Base-by-base conservation (phyloP, 1,284 basidiomycete species). In the Moesziomyces sp. region DNA sequence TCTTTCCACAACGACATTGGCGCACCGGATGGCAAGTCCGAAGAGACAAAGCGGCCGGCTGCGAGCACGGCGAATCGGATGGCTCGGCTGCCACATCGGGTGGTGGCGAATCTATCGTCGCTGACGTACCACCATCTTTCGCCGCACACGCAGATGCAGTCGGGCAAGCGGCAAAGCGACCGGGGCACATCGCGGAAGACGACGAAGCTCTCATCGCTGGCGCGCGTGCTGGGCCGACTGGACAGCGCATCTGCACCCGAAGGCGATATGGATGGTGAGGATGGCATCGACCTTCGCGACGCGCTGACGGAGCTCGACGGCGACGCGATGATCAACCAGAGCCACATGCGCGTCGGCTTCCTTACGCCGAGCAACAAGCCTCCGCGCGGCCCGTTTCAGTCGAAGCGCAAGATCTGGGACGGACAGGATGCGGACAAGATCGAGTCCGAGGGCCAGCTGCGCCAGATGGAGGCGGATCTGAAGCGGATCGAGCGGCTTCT, bases 81-180 rank as follows among this genome's bases (percentile, higher is more conserved):
- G 34, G 24, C 46, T 9, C 55, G 59, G 4, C 47, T 82, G 18
- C 59, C 80, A 0, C 77, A 80, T 30, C 53, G 66, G 0, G 44
- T 74, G 16, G 40, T 77, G 9, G 42, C 55, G 1, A 81, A 82
- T 43, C 71, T 81, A 7, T 51, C 71, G 18, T 77, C 74, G 2
- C 61, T 82, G 5, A 73, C 76, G 2, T 82, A 82, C 45, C 80
- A 82, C 44, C 80, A 82, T 49, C 64, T 82, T 3, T 82, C 80
- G 24, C 80, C 80, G 3, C 54, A 82, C 48, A 81, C 80, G 13
- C 69, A 63, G 35, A 81, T 82, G 79, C 76, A 79, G 51, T 52
- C 76, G 14, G 53, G 28, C 30, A 23, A 49, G 35, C 67, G 58
- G 30, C 58, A 46, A 18, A 49, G 46, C 30, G 42, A 52, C 24